Percentiles rank a stretch among this genome's conserved stretches.
Conservation (phyloP, 345 rosid genomes). For the Acer campestre region DNA sequence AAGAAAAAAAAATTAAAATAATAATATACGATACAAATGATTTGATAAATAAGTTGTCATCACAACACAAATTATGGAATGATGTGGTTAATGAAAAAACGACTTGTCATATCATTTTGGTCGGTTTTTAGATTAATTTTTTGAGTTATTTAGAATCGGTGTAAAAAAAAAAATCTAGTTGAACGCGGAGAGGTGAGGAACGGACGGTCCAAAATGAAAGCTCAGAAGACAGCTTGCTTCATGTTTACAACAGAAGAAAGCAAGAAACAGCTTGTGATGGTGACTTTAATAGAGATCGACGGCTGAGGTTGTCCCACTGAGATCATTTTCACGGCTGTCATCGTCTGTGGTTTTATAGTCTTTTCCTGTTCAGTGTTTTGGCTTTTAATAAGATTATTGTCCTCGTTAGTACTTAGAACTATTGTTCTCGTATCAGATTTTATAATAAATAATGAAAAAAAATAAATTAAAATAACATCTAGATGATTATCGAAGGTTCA, state of each 20-base stretch:
- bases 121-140: too few species aligned
- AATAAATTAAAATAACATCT: too few species aligned
- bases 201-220: slow-evolving; percentile 49
- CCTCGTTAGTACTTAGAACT: slow-evolving; percentile 10
- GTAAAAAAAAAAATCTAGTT: slow-evolving; percentile 8
- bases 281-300: slow-evolving; percentile 10
- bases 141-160: too few species aligned
- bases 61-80: too few species aligned
- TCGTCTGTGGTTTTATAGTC: background rate
- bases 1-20: background rate
- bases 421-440: background rate
- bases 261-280: background rate
- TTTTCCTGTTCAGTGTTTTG: background rate
- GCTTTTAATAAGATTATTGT: background rate
- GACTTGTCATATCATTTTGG: too few species aligned
- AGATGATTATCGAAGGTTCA: too few species aligned
- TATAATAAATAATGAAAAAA: too few species aligned
- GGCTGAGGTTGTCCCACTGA: background rate
- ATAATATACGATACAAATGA: too few species aligned
- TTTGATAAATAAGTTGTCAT: too few species aligned
- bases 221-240: slow-evolving; percentile 20
- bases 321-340: slow-evolving; percentile 21
- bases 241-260: slow-evolving; percentile 7
- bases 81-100: too few species aligned
- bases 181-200: slow-evolving; percentile 24